Percentiles rank a stretch among this genome's conserved stretches.
phyloP scores from a whole-genome alignment of 1,284 basidiomycete species.

The Ustilago curta region DNA sequence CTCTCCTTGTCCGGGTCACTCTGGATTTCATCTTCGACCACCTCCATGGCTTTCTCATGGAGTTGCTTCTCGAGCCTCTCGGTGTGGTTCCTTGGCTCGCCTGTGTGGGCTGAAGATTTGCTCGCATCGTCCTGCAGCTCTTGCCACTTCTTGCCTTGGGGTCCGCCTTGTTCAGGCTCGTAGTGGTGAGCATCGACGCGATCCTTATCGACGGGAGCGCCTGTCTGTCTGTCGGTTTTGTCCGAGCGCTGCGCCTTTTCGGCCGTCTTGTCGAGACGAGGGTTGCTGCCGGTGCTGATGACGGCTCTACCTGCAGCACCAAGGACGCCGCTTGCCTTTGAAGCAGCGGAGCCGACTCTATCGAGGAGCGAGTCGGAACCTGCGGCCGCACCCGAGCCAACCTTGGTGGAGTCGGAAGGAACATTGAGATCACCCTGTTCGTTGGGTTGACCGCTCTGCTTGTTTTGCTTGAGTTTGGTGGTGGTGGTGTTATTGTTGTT shows the following conservation, averaged over 20 bases:
- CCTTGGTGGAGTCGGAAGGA: conserved; percentile 36
- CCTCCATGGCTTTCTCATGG: conserved; percentile 19
- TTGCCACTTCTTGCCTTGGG: conserved; percentile 38
- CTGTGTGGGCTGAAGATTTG: background rate
- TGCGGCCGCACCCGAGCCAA: conserved; percentile 39
- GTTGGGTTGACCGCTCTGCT: conserved; percentile 24
- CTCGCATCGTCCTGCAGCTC: conserved; percentile 16
- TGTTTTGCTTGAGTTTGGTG: conserved; percentile 26
- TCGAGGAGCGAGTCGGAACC: conserved; percentile 37
- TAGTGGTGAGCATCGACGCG: conserved; percentile 21
- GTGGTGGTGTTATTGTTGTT: no score
- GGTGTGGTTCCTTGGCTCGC: conserved; percentile 25
- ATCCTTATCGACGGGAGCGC: conserved; percentile 27
- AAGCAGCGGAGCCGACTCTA: conserved; percentile 70
- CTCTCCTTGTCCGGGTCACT: conserved; percentile 17
- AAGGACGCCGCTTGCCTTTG: conserved; percentile 76
- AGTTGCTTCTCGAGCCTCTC: conserved; percentile 38
- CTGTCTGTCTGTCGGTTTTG: conserved; percentile 18
- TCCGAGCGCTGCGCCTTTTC: conserved; percentile 26
- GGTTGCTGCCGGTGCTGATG: conserved; percentile 28
- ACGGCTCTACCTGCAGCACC: conserved; percentile 72
- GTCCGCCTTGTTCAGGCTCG: conserved; percentile 31
- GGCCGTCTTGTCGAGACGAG: conserved; percentile 44
- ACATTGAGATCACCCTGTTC: conserved; percentile 36
- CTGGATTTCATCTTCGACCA: conserved; percentile 26